Conservation (phyloP, 2,329 filamentous ascomycete genomes). For the Aspergillus felis region DNA sequence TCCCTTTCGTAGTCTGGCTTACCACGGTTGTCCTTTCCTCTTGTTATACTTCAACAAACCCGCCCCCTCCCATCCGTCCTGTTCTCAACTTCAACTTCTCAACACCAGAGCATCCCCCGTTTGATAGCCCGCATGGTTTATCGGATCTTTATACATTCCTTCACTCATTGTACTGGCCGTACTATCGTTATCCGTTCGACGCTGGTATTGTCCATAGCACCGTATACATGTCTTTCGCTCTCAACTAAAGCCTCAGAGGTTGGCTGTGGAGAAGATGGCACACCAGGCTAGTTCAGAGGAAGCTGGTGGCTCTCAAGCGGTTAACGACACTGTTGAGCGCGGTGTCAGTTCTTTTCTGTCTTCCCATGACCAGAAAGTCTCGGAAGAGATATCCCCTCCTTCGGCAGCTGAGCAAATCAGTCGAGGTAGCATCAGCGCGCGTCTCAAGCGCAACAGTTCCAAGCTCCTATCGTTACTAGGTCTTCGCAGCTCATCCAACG, state of each 20-base stretch:
- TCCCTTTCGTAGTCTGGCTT: neutral
- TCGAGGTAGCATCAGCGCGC: conserved; percentile 26
- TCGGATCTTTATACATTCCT: neutral
- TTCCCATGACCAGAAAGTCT: conserved; percentile 16
- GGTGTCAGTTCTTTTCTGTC: neutral
- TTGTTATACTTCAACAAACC: neutral
- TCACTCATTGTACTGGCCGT: neutral
- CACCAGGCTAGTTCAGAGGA: neutral
- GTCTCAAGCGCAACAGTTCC: conserved; percentile 34
- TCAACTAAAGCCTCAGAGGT: neutral
- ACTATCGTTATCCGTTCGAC: neutral
- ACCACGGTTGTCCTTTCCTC: neutral
- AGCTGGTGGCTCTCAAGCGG: neutral
- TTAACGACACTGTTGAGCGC: neutral
- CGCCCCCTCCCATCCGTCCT: neutral
- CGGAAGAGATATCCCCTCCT: conserved; percentile 22
- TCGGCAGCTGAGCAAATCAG: conserved; percentile 8
- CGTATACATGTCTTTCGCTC: neutral
- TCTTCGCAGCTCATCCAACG: conserved; percentile 23
- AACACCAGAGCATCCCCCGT: neutral
- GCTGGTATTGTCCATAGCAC: neutral
- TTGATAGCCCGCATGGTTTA: neutral
- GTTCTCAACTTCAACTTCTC: neutral
- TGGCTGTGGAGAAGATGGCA: neutral
- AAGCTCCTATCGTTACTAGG: conserved; percentile 36